Base-by-base conservation (phyloP, 257 asterid species). In the Leptodermis oblonga region DNA sequence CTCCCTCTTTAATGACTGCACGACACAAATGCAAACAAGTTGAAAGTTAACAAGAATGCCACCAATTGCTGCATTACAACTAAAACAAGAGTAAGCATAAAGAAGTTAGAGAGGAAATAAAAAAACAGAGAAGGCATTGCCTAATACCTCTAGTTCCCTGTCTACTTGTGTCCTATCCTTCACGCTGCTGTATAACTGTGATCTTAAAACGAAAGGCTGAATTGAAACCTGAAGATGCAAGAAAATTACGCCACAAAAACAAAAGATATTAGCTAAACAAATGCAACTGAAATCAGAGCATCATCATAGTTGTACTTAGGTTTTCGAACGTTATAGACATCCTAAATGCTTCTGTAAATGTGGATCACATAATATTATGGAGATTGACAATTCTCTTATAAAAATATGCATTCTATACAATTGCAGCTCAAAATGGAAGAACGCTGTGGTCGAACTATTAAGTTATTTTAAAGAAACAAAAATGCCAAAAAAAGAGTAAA, bases 151-250 rank as follows among this genome's bases (percentile, higher is more conserved):
- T 76, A 93, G 73, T 72, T 93, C 99, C 85, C 95, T 85, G 71
- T 93, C 99, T 73, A 93, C 99, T 85, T 88, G 92, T 48, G 99
- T 90, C 88, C 99, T 84, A 82, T 93, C 95, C 79, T 78, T 86
- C 55, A 93, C 74, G 76, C 97, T 93, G 96, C 96, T 90, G 81
- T 93, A 90, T 77, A 93, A 82, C 81, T 93, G 97, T 17, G 97
- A 90, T 76, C 79, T 83, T 75, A 94, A 77, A 67, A 94, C 76
- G 62, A 94, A 94, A 68, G 97, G 97, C 68, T 68, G 91, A 79
- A 87, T 65, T 5, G 96, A 79, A 74, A 88, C 94, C 96, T 90
- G 91, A 82, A 80, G 66, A 48, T 4, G 62, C 46, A 17, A 30
- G 8, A 25, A 65, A 43, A 36, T 49, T 33, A 58, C 56, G 68